Base-by-base conservation (phyloP, 1,284 basidiomycete species). In the Fomitopsis pinicola region DNA sequence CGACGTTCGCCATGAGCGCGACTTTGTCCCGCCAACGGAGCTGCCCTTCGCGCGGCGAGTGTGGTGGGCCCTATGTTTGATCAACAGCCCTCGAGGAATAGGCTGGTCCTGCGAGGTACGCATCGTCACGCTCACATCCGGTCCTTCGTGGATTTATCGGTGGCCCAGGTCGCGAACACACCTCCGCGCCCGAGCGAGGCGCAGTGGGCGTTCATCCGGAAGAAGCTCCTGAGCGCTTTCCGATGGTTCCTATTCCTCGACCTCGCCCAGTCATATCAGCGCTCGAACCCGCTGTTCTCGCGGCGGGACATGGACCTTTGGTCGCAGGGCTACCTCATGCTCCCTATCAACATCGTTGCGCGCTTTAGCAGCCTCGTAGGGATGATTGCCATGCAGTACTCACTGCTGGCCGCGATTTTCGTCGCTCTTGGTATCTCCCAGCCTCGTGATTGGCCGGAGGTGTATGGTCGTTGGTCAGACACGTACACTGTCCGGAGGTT, bases 381-480 rank as follows among this genome's bases (percentile, higher is more conserved):
- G 5, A 59, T 62, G 15, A 42, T 74, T 17, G 69, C 66, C 28
- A 63, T 71, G 57, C 62, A 67, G 22, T 71, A 75, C 54, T 46
- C 58, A 19, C 26, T 68, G 56, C 38, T 69, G 1, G 65, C 68
- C 30, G 56, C 66, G 1, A 15, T 68, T 9, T 60, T 55, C 26
- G 74, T 77, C 7, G 72, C 62, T 5, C 45, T 69, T 1, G 66
- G 68, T 1, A 35, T 70, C 1, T 65, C 66, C 19, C 57, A 67
- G 30, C 72, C 76, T 0, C 62, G 61, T n/a, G 68, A 72, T 46
- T 78, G 76, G 73, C 76, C 75, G 0, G 68, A 69, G 26, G 26
- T 70, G 1, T 77, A 71, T 59, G 75, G 77, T 12, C 55, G 35
- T 17, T 73, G 69, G 72, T 63, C 62, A 1, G 73, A 75, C 15